Evolutionary conservation across 2,329 filamentous ascomycete species (phyloP), one percentile per base, ranked within the genome.

Genomic region (Ophiocordyceps robertsii): DNA sequence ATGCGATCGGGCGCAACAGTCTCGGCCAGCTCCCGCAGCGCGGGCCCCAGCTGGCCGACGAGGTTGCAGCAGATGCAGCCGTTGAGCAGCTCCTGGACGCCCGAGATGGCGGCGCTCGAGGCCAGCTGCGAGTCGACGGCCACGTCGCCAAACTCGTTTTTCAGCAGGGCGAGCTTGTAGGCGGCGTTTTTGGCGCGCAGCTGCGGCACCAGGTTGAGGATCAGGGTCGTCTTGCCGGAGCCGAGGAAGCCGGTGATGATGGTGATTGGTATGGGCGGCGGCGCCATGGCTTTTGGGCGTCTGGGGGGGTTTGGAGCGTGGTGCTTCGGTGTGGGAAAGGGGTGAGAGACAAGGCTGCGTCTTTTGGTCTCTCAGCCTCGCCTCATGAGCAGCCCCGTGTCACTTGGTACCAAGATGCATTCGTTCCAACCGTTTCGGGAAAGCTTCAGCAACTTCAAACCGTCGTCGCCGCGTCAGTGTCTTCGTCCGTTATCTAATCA

Each of bases 61-160:
- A 96, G 82, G 60, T 96, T 96, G 69, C 92, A 98, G 75, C 92
- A 98, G 63, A 98, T 96, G 66, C 92, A 96, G 51, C 90, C 92
- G 60, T 95, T 94, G 42, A 98, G 80, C 1, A 98, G 74, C 63
- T 98, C 92, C 53, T 84, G 84, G 5, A 95, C 89, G 43, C 88
- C 90, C 1, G 86, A 82, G 51, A 98, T 88, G 48, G 89, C 80
- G 40, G 77, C 77, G 13, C 83, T 83, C 0, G 83, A 73, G 14
- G 92, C 90, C 29, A 98, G 81, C 60, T 95, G 85, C 1, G 85
- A 92, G 69, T 98, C 92, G 58, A 98, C 74, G 31, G 88, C 89
- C 36, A 98, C 66, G 60, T 96, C 89, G 57, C 92, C 92, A 62
- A 95, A 96, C 66, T 98, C 92, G 65, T 98, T 98, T 62, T 98